Percentiles rank a stretch among this genome's conserved stretches.
These are phyloP conservation scores for Grosmannia huntii DNA, from an alignment of 2,329 filamentous ascomycete species.

Conservation along the genomic window DNA sequence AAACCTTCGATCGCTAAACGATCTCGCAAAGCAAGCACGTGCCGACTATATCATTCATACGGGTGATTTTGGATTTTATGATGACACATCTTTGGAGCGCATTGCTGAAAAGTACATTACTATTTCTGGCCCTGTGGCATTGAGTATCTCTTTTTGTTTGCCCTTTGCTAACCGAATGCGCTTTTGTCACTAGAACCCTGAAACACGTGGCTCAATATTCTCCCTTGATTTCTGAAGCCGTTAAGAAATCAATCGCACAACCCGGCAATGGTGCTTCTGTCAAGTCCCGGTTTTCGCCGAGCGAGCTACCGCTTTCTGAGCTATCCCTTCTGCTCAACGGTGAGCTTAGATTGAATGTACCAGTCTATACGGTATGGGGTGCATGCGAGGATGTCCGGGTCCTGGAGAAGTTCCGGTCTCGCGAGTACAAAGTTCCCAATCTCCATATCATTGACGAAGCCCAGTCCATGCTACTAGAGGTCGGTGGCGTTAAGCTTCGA, in stretches of 20 bases:
- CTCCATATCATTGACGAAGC: slow-evolving; percentile 98
- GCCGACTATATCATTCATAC: slow-evolving; percentile 98
- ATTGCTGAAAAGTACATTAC: slow-evolving; percentile 86
- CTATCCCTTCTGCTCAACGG: slow-evolving; percentile 79
- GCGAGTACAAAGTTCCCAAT: slow-evolving; percentile 95
- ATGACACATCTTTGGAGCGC: slow-evolving; percentile 85
- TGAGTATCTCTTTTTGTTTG: background rate
- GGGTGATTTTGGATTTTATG: slow-evolving; percentile 98
- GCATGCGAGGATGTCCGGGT: slow-evolving; percentile 97
- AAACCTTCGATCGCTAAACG: slow-evolving; percentile 89
- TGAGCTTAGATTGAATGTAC: slow-evolving; percentile 82
- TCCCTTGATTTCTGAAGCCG: slow-evolving; percentile 70
- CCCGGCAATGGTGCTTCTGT: slow-evolving; percentile 57
- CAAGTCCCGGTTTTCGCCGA: slow-evolving; percentile 70
- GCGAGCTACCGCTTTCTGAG: slow-evolving; percentile 83
- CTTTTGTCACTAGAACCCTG: slow-evolving; percentile 54
- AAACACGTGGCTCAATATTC: slow-evolving; percentile 99
- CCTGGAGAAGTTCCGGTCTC: slow-evolving; percentile 90
- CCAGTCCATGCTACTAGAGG: slow-evolving; percentile 84
- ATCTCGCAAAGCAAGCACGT: slow-evolving; percentile 85
- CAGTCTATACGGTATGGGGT: slow-evolving; percentile 98
- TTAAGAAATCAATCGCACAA: slow-evolving; percentile 54
- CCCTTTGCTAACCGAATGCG: background rate
- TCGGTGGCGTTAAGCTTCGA: slow-evolving; percentile 91
- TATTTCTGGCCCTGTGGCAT: background rate